phyloP scores from a whole-genome alignment of 2,329 filamentous ascomycete genomes.

The Ophiostoma novo-ulmi region DNA sequence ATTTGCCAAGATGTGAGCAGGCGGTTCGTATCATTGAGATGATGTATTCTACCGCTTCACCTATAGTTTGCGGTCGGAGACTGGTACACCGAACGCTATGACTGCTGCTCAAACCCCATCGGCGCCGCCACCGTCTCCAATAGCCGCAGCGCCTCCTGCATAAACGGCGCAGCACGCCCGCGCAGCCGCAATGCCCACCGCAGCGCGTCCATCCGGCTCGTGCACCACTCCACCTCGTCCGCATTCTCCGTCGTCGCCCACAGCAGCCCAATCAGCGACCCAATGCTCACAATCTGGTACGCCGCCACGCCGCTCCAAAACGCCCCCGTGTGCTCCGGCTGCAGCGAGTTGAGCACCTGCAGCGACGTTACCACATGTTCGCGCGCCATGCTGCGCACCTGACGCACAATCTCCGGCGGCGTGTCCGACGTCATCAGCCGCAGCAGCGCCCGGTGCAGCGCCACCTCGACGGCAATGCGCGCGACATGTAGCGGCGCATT shows the following conservation, averaged over 20 bases:
- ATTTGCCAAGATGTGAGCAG: neutral
- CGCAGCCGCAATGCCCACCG: conserved; percentile 14
- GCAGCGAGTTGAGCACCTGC: conserved; percentile 6
- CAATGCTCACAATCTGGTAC: conserved; percentile 14
- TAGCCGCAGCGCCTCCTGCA: conserved; percentile 16
- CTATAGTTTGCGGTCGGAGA: too few relatives aligned
- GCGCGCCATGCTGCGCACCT: conserved; percentile 10
- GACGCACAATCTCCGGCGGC: neutral
- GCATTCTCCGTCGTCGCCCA: conserved; percentile 15
- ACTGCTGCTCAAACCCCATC: conserved; percentile 8
- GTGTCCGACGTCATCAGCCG: conserved; percentile 12
- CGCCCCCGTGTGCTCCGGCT: conserved; percentile 15
- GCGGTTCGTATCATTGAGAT: too few relatives aligned
- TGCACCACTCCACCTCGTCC: conserved; percentile 15
- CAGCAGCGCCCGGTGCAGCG: conserved; percentile 16
- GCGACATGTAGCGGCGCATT: conserved; percentile 16
- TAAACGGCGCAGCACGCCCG: conserved; percentile 12
- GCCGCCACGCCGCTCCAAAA: conserved; percentile 14
- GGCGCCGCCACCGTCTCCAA: conserved; percentile 14
- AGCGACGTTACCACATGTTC: conserved; percentile 11
- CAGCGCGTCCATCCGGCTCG: conserved; percentile 15
- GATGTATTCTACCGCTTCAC: neutral
- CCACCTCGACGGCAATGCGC: conserved; percentile 12
- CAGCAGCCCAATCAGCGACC: conserved; percentile 16
- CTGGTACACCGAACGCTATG: neutral